phyloP scores from a whole-genome alignment of 2,329 filamentous ascomycete genomes.

The Diaporthe humulicola region DNA sequence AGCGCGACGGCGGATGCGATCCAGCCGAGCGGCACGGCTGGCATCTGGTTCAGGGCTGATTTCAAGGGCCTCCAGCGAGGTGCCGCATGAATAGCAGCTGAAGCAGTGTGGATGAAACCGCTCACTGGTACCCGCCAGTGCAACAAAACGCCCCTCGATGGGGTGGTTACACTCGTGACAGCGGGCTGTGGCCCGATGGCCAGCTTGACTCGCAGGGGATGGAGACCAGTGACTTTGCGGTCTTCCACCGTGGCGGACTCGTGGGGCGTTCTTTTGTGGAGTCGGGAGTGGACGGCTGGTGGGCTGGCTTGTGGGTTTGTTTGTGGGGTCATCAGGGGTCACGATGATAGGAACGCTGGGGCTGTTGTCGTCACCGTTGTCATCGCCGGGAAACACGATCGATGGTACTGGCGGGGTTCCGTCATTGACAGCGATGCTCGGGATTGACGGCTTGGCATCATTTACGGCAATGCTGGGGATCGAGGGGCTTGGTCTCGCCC shows the following conservation, averaged over 20 bases:
- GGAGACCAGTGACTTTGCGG: slow-evolving; percentile 72
- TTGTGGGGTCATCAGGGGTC: slow-evolving; percentile 57
- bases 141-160: slow-evolving; percentile 92
- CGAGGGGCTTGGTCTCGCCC: slow-evolving; percentile 46
- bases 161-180: slow-evolving; percentile 88
- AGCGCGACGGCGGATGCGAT: slow-evolving; percentile 75
- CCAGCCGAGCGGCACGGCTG: slow-evolving; percentile 78
- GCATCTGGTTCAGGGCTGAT: slow-evolving; percentile 92
- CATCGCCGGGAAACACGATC: slow-evolving; percentile 55
- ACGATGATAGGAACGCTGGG: slow-evolving; percentile 57
- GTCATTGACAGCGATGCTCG: slow-evolving; percentile 61
- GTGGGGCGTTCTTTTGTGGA: slow-evolving; percentile 53
- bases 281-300: slow-evolving; percentile 62
- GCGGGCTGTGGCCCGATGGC: slow-evolving; percentile 72
- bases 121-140: slow-evolving; percentile 77
- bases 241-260: slow-evolving; percentile 54
- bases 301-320: slow-evolving; percentile 45
- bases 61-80: slow-evolving; percentile 91
- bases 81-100: slow-evolving; percentile 87
- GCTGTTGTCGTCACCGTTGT: slow-evolving; percentile 41
- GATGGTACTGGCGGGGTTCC: slow-evolving; percentile 55
- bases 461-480: slow-evolving; percentile 66
- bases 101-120: slow-evolving; percentile 97
- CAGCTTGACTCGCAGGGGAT: slow-evolving; percentile 55
- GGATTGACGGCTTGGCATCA: slow-evolving; percentile 56